A percentile compares a stretch with the other conserved stretches of the same genome.
These are phyloP conservation scores for Suhomyces atakaporum DNA, from an alignment of 1,139 yeast genomes.

Conservation along the genomic window DNA sequence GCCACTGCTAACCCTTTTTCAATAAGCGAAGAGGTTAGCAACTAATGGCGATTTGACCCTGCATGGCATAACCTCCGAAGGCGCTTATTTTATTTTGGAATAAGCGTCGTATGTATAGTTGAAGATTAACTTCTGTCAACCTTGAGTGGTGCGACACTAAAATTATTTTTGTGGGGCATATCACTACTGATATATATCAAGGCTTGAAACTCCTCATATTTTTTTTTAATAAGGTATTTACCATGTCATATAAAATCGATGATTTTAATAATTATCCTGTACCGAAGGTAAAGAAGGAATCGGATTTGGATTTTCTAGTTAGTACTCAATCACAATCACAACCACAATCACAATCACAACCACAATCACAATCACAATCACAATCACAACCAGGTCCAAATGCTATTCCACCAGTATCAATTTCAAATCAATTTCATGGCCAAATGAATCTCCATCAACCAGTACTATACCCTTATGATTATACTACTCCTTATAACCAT, in stretches of 20 bases:
- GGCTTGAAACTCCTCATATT: not conserved
- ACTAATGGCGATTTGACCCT: not conserved
- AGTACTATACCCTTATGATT: conserved; percentile 1
- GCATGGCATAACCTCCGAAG: no score
- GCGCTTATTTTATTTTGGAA: no score
- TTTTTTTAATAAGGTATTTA: not conserved
- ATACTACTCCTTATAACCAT: conserved; percentile 4
- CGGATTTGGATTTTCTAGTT: not conserved
- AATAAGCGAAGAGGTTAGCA: conserved; percentile 5
- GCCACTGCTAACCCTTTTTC: not conserved
- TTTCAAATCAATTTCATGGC: not conserved
- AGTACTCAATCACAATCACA: not conserved
- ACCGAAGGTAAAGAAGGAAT: conserved; percentile 4
- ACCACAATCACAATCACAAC: not conserved
- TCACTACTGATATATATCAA: conserved; percentile 2
- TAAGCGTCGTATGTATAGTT: no score
- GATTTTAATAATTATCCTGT: conserved; percentile 29
- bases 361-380: not conserved
- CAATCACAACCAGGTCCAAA: not conserved
- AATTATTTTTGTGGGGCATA: conserved; percentile 7
- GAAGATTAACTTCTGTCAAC: conserved; percentile 4
- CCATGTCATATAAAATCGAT: no score
- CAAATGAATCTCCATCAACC: not conserved
- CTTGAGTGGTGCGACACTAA: conserved; percentile 6
- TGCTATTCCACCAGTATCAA: no score